These are phyloP conservation scores for Aurantiochytrium sp. DNA, from an alignment of 108 stramenopile genomes.

Conservation along the genomic window DNA sequence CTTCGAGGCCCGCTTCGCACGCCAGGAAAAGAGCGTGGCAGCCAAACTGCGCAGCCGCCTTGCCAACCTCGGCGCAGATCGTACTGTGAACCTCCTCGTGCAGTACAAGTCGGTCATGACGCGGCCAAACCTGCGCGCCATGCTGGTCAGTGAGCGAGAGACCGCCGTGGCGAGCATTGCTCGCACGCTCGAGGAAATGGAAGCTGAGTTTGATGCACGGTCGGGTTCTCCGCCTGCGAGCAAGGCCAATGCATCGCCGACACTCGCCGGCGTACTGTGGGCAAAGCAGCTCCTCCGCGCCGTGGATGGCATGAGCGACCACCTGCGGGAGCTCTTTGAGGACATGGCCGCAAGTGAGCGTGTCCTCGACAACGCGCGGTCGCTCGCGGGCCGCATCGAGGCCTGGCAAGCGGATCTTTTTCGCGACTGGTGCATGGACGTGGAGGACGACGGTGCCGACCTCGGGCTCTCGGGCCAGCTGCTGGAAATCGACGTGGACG, in stretches of 20 bases:
- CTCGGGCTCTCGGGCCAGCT: slow-evolving; percentile 13
- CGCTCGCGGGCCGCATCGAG: not conserved
- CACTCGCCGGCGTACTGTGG: not conserved
- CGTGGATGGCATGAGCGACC: not conserved
- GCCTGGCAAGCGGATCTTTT: not conserved
- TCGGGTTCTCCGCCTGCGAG: not conserved
- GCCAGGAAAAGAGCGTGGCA: not conserved
- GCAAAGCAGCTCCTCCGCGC: not conserved
- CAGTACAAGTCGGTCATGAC: not conserved
- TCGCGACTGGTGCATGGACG: not conserved
- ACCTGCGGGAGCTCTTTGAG: not conserved
- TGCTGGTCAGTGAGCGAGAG: not conserved
- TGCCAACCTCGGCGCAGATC: not conserved
- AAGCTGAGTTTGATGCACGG: not conserved
- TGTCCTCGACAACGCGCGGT: not conserved
- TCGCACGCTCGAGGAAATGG: not conserved
- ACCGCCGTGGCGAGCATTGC: not conserved
- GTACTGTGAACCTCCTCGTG: not conserved
- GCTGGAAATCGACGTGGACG: slow-evolving; percentile 30
- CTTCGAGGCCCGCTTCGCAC: not conserved
- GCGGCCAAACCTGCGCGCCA: not conserved
- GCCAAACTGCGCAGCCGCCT: not conserved
- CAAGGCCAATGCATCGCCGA: not conserved
- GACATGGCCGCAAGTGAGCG: not conserved
- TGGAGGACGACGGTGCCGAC: not conserved